A percentile compares a stretch with the other conserved stretches of the same genome.
These are phyloP conservation scores for Candida sphagnicola DNA, from an alignment of 805 yeast species.

Conservation along the genomic window DNA sequence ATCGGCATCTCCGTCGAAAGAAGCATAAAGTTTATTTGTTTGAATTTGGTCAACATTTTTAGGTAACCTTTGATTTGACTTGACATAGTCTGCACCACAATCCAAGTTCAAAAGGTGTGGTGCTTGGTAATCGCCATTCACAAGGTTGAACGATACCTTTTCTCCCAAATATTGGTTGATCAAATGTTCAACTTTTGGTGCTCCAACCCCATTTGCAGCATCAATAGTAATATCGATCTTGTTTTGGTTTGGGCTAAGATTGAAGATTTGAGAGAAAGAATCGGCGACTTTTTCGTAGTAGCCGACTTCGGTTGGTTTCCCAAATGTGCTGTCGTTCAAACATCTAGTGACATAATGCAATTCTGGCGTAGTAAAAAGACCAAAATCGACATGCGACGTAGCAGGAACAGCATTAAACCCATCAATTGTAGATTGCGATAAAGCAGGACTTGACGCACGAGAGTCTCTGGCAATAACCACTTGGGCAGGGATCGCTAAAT, in stretches of 20 bases:
- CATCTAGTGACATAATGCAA: constrained; percentile 81
- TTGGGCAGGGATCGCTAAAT: constrained; percentile 36
- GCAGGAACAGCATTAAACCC: constrained; percentile 51
- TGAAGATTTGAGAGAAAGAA: constrained; percentile 47
- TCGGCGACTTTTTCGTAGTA: constrained; percentile 62
- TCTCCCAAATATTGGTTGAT: constrained; percentile 37
- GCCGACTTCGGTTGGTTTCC: constrained; percentile 60
- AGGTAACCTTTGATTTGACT: constrained; percentile 82
- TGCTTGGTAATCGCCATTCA: constrained; percentile 50
- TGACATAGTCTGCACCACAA: constrained; percentile 96
- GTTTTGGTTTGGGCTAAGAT: constrained; percentile 14
- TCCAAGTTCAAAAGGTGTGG: constrained; percentile 64
- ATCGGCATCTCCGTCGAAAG: constrained; percentile 98
- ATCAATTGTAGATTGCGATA: constrained; percentile 54
- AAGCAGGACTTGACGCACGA: constrained; percentile 72
- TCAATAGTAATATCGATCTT: constrained; percentile 62
- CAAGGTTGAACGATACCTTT: constrained; percentile 37
- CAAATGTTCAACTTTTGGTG: constrained; percentile 58
- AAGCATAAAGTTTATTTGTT: constrained; percentile 57
- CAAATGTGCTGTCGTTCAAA: constrained; percentile 62
- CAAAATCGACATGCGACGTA: constrained; percentile 50
- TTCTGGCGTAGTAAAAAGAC: constrained; percentile 88
- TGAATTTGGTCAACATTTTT: constrained; percentile 43
- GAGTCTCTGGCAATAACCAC: constrained; percentile 84
- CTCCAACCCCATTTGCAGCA: constrained; percentile 97